Base-by-base conservation (phyloP, 2,329 filamentous ascomycete genomes). In the Mycocentrospora acerina region DNA sequence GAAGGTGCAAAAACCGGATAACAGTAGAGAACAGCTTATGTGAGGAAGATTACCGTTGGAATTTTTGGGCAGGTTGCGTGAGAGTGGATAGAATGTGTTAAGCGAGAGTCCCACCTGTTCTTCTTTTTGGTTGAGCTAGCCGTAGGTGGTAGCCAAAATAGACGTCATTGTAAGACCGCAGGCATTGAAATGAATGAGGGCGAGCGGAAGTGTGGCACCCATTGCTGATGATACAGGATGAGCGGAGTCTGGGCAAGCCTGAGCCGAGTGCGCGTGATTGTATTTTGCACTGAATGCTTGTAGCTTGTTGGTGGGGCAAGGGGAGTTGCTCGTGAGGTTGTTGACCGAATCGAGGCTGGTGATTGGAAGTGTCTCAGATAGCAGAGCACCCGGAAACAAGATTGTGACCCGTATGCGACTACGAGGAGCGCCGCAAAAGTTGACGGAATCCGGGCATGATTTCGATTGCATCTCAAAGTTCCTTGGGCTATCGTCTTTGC, bases 41-140 rank as follows among this genome's bases (percentile, higher is more conserved):
- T 22, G 19, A 22, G 19, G 19, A 22, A 22, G 19, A 6, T 22
- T 22, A 22, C 19, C 19, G 19, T 22, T 22, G 19, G 19, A 22
- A 22, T 22, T 32, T 11, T 35, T 15, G 13, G 13, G 12, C 7
- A 24, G 12, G 19, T 13, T 11, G 24, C 17, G 14, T 25, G 19
- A 31, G 29, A 29, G 32, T 24, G n/a, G n/a, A n/a, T 16, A 3
- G 17, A 13, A 39, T n/a, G 13, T 26, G 17, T 31, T 27, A 34
- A 47, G 35, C 30, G 30, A 32, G 27, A 28, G 48, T 53, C 47
- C 53, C 53, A 55, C 53, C 41, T 31, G 49, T 57, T 51, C 49
- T 44, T 50, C 35, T 32, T 41, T 38, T 35, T 32, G 5, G 5
- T 22, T 22, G 31, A 44, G 43, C 44, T 55, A 56, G 36, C 37